Evolutionary conservation across 192 early-diverging fungal species (phyloP), one percentile per base, ranked within the genome.

Genomic region (Coemansia sp.): DNA sequence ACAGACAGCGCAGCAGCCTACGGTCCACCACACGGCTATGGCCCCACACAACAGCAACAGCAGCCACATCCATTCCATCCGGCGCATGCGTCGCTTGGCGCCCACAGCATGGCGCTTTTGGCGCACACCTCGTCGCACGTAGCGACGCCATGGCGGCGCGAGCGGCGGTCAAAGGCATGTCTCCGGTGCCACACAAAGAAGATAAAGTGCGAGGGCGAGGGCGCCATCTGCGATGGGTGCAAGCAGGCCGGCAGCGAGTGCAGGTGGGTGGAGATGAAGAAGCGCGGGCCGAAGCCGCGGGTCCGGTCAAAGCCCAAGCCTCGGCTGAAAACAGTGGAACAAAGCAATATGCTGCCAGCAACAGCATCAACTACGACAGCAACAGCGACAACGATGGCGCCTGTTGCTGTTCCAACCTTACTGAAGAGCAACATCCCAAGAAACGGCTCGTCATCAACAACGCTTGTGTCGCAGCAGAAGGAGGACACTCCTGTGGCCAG

Each of bases 171-270:
- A 31, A 78, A 78, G 69, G 75, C 75, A 15, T 78, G 75, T 27
- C 66, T 68, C 56, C 75, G 75, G 9, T 78, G 75, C 75, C 75
- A 78, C 65, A 78, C 69, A n/a, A 78, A 78, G 34, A 78, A 78
- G 59, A 78, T 78, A 25, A 78, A 78, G 52, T 78, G 75, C 65
- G 75, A 78, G 62, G 75, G 75, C 62, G 70, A 68, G 29, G 75
- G 75, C 34, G 5, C 55, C 9, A 42, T 45, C 19, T 78, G 75
- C 75, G 70, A 78, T 31, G 75, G 75, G 27, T 78, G 75, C 65
- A 50, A 57, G 37, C 75, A 68, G 59, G 69, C 75, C 6, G 75
- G 75, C 42, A 53, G 69, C 59, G 75, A 78, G 62, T 78, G 75
- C 59, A 64, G 55, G 37, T 78, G 75, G 75, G 75, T 78, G 9